These are phyloP conservation scores for Penicillium sp. DNA, from an alignment of 2,329 filamentous ascomycete species.

Conservation along the genomic window DNA sequence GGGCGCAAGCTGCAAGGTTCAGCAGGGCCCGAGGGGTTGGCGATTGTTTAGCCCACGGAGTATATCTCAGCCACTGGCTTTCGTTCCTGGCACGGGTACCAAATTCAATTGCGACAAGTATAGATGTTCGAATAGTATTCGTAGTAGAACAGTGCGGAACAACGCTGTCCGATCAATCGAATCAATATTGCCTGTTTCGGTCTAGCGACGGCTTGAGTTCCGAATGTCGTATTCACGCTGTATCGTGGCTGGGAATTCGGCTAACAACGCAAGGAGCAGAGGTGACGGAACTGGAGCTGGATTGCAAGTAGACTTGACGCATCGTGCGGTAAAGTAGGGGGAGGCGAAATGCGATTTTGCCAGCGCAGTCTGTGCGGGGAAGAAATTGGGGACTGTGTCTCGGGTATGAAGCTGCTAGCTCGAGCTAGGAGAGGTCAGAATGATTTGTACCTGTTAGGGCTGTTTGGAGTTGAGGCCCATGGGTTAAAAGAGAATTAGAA, in stretches of 20 bases:
- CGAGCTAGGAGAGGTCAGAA: background rate
- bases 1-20: background rate
- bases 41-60: background rate
- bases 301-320: conserved; percentile 27
- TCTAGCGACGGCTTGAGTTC: background rate
- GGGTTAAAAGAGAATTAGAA: background rate
- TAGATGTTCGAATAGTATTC: background rate
- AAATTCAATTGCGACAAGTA: background rate
- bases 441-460: conserved; percentile 2
- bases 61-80: background rate
- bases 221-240: background rate
- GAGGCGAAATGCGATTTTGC: conserved; percentile 11
- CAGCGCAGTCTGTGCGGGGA: conserved; percentile 18
- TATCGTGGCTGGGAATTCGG: background rate
- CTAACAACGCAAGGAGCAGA: conserved; percentile 27
- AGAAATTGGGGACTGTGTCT: background rate
- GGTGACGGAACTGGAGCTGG: conserved; percentile 18
- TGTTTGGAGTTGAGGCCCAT: background rate
- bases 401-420: conserved; percentile 2
- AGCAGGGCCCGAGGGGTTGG: background rate
- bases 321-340: conserved; percentile 34
- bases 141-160: background rate
- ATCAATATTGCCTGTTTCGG: conserved; percentile 3
- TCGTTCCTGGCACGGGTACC: background rate
- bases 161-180: conserved; percentile 13